Conservation (phyloP, 1,284 basidiomycete species). For the Moesziomyces antarcticus region DNA sequence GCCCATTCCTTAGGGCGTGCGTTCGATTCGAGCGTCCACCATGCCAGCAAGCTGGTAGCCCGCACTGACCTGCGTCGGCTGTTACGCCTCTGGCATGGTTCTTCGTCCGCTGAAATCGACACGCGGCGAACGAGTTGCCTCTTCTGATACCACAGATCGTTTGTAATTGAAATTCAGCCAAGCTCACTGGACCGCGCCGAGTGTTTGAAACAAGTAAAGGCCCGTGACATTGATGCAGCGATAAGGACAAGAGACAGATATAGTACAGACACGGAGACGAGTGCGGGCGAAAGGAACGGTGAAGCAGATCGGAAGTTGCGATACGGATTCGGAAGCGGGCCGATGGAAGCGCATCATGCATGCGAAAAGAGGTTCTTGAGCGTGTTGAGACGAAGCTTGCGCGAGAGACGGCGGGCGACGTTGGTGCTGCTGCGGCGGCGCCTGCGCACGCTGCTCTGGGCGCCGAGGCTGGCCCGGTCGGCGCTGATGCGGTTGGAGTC, state of each 20-base stretch:
- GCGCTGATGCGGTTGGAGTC: constrained; percentile 11
- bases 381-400: constrained; percentile 13
- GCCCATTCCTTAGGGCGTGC: constrained; percentile 56
- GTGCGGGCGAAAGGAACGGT: not conserved
- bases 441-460: constrained; percentile 28
- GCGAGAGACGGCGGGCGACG: constrained; percentile 11
- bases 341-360: not conserved
- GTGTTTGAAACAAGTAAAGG: not conserved
- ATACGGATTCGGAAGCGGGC: not conserved
- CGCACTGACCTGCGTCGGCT: not conserved
- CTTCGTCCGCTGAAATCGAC: not conserved
- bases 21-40: not conserved
- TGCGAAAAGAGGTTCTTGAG: constrained; percentile 27
- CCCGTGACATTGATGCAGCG: not conserved
- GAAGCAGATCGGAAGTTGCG: not conserved
- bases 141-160: not conserved
- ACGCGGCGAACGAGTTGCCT: not conserved
- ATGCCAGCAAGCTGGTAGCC: too few relatives aligned
- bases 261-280: not conserved
- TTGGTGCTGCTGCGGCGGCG: constrained; percentile 16
- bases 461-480: constrained; percentile 26
- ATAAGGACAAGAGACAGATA: not conserved
- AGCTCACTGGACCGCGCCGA: not conserved
- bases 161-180: not conserved
- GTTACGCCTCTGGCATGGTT: too few relatives aligned